Percentiles rank a stretch among this genome's conserved stretches.
Evolutionary conservation across 345 rosid genomes (phyloP).

Genomic region (Syzygium jambos): DNA sequence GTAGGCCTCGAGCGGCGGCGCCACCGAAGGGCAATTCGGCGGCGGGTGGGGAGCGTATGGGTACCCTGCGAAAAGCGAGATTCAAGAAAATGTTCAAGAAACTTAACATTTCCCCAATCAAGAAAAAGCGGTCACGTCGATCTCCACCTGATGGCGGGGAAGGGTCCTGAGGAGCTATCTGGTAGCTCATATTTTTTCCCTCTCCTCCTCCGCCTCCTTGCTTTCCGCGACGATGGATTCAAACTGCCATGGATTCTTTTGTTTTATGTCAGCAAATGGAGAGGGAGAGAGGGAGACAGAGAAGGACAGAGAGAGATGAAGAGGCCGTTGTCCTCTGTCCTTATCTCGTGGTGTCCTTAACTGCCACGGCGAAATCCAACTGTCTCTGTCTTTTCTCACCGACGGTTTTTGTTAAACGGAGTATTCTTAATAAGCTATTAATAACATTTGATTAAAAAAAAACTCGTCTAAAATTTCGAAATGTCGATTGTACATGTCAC

Average conservation of each 20-base stretch:
- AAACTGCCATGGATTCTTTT: not conserved
- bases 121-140: not conserved
- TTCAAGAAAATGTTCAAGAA: not conserved
- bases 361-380: not conserved
- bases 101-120: too few species aligned
- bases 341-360: not conserved
- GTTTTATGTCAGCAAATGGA: not conserved
- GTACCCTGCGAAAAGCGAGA: slow-evolving; percentile 18
- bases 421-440: not conserved
- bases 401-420: not conserved
- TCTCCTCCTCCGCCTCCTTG: not conserved
- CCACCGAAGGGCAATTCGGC: slow-evolving; percentile 33
- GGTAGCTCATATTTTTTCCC: slow-evolving; percentile 44
- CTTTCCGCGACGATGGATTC: not conserved
- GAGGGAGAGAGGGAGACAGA: not conserved
- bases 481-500: not conserved
- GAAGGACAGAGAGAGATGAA: not conserved
- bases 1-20: slow-evolving; percentile 27
- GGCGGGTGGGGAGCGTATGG: slow-evolving; percentile 52
- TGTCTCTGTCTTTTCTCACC: not conserved
- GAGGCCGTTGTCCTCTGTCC: too few species aligned
- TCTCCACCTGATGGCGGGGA: slow-evolving; percentile 52
- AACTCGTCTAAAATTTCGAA: not conserved
- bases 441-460: not conserved
- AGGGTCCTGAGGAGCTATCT: slow-evolving; percentile 35